These are phyloP conservation scores for Tricholomella constricta DNA, from an alignment of 768 basidiomycete genomes.

Conservation along the genomic window DNA sequence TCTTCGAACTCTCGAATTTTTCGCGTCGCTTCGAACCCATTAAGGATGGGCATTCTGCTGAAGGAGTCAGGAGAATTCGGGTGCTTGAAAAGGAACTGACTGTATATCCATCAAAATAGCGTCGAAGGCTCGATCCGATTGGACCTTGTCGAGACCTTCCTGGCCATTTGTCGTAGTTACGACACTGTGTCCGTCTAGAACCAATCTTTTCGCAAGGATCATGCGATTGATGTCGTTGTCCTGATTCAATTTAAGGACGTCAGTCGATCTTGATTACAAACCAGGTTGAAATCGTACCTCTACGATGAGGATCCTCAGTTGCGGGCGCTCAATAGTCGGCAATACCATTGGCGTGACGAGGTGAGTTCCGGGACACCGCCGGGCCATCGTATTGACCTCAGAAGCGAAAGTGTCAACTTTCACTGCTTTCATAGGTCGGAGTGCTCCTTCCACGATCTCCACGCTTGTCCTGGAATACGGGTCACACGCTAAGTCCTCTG, in stretches of 20 bases:
- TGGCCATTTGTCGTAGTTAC: slow-evolving; percentile 73
- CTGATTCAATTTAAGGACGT: slow-evolving; percentile 34
- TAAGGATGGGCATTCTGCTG: slow-evolving; percentile 75
- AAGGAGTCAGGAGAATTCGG: neutral
- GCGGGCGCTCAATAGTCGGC: slow-evolving; percentile 5
- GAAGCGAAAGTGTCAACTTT: slow-evolving; percentile 32
- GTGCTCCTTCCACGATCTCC: slow-evolving; percentile 28
- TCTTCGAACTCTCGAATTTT: slow-evolving; percentile 66
- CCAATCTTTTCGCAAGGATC: slow-evolving; percentile 69
- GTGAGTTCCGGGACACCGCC: slow-evolving; percentile 1
- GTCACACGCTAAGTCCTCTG: neutral
- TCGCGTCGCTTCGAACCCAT: slow-evolving; percentile 70
- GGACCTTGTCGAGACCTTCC: slow-evolving; percentile 64
- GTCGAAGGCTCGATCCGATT: slow-evolving; percentile 64
- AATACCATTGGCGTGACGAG: neutral
- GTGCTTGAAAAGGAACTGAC: slow-evolving; percentile 38
- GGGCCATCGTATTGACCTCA: slow-evolving; percentile 15
- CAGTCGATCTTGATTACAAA: neutral
- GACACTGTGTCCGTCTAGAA: slow-evolving; percentile 65
- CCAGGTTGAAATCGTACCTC: slow-evolving; percentile 46
- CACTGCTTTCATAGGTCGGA: slow-evolving; percentile 34
- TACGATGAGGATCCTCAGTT: slow-evolving; percentile 60
- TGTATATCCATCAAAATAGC: slow-evolving; percentile 83
- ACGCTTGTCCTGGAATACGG: neutral
- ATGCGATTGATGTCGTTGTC: slow-evolving; percentile 75